Evolutionary conservation across 352 stramenopile species (phyloP), one percentile per base, ranked within the genome.

Genomic region (Globisporangium yorkense): DNA sequence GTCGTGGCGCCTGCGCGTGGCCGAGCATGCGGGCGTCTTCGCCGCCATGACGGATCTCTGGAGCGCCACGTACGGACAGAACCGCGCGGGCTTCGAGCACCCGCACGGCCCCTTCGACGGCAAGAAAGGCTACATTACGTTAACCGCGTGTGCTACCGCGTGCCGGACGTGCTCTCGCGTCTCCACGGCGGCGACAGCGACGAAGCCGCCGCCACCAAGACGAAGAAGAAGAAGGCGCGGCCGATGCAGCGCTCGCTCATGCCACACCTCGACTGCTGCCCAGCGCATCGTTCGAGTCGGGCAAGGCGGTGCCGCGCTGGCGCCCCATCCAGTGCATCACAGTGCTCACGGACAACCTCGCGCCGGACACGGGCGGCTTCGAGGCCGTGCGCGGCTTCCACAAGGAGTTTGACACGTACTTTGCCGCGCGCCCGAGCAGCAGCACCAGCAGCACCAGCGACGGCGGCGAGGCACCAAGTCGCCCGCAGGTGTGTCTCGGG

Each of bases 261-360:
- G 9, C 88, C 88, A 20, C 88, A 97, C 40, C 75, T 94, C 40
- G 88, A 97, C 56, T 96, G 86, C 60, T 97, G 86, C 57, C 88
- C 88, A 2, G 79, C 80, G 10, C 70, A 76, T 0, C 92, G 54
- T 92, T 83, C 49, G 69, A 87, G n/a, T 87, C 71, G 16, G 70
- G 67, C 47, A 93, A 92, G 54, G 74, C 81, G 33, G 76, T 69
- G 9, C 85, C 84, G 7, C 80, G 86, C 0, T 97, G 88, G 87
- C 72, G 88, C 24, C 87, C 87, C 16, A 96, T 97, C 65, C 86
- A 96, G 67, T 92, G 84, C 63, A 92, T 97, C 65, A 84, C 89
- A 0, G 76, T 89, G 56, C 72, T 97, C 18, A 96, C 86, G 0
- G 67, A 68, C 71, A 91, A 88, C 55, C 60, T 68, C 16, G 66